Base-by-base conservation (phyloP, 1,284 basidiomycete species). In the Trametes polyzona region DNA sequence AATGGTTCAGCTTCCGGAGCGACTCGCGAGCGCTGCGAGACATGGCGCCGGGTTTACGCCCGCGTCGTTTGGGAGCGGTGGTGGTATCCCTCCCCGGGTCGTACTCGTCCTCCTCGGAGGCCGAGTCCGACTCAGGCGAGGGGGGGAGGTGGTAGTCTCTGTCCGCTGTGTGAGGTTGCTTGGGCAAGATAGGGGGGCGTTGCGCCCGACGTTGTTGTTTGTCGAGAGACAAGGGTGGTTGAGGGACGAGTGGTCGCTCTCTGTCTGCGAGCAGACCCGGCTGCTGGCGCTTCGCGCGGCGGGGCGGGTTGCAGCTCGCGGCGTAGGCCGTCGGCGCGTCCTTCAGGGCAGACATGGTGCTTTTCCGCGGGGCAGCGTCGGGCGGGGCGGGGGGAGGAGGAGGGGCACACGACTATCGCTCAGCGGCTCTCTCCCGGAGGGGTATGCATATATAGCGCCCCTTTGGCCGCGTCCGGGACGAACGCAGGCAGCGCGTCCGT, bases 1-100 rank as follows among this genome's bases (percentile, higher is more conserved):
- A 90, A 66, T 93, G 90, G 70, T 92, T 92, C 41, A 90, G 81
- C 68, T 91, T 89, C 56, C 90, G 86, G 72, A 88, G 86, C 1
- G 87, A 82, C 71, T 91, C 88, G 51, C 90, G 80, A 29, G 87
- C 88, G 6, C 83, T 80, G 58, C 88, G 86, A 12, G 88, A 88
- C 46, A 88, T 70, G 11, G 82, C 77, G 4, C 83, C 84, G 0
- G 88, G 87, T 67, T 87, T 90, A 54, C 88, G 83, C 11, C 87
- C 88, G 21, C 88, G 83, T 57, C 83, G 87, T 55, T 73, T 74
- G 3, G 74, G 72, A 6, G 67, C 59, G 4, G 71, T 62, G 3
- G 65, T 57, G 8, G 62, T 55, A 17, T 55, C 58, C 24, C 55
- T 56, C 9, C 37, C 52, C 1, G 68, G 67, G 26, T 70, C 71